These are phyloP conservation scores for Rhamnella rubrinervis DNA, from an alignment of 331 rosid species.

Conservation along the genomic window DNA sequence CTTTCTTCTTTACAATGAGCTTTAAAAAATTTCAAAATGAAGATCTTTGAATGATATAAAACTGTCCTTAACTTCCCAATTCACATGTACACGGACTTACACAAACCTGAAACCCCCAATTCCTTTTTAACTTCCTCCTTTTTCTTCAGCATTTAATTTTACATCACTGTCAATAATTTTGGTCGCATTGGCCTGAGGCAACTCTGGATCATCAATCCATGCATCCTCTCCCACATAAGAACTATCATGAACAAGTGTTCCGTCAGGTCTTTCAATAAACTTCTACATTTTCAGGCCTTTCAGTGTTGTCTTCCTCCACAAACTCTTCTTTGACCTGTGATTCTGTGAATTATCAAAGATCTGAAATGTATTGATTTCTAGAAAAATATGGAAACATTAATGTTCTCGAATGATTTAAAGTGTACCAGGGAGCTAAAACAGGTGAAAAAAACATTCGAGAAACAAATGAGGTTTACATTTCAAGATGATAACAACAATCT, in stretches of 20 bases:
- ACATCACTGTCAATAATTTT: slow-evolving; percentile 25
- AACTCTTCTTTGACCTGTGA: slow-evolving; percentile 78
- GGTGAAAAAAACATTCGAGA: too few species aligned
- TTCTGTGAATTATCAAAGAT: neutral
- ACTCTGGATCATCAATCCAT: slow-evolving; percentile 69
- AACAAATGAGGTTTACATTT: too few species aligned
- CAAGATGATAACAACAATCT: too few species aligned
- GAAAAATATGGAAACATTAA: too few species aligned
- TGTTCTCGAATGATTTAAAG: too few species aligned
- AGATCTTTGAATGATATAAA: slow-evolving; percentile 56
- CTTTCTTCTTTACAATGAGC: slow-evolving; percentile 1
- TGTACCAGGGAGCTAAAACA: too few species aligned
- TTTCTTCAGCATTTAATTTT: slow-evolving; percentile 51
- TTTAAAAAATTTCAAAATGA: slow-evolving; percentile 41
- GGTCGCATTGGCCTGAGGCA: too few species aligned
- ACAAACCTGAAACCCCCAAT: slow-evolving; percentile 42
- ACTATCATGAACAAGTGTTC: slow-evolving; percentile 78
- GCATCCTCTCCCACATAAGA: slow-evolving; percentile 95
- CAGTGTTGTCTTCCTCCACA: slow-evolving; percentile 87
- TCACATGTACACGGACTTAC: too few species aligned
- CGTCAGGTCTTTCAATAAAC: slow-evolving; percentile 77
- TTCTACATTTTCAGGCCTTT: slow-evolving; percentile 88
- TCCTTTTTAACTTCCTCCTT: slow-evolving; percentile 61
- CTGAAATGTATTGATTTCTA: neutral
- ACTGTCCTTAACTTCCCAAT: neutral